Conservation (phyloP, 257 asterid species). For the Gynochthodes officinalis region DNA sequence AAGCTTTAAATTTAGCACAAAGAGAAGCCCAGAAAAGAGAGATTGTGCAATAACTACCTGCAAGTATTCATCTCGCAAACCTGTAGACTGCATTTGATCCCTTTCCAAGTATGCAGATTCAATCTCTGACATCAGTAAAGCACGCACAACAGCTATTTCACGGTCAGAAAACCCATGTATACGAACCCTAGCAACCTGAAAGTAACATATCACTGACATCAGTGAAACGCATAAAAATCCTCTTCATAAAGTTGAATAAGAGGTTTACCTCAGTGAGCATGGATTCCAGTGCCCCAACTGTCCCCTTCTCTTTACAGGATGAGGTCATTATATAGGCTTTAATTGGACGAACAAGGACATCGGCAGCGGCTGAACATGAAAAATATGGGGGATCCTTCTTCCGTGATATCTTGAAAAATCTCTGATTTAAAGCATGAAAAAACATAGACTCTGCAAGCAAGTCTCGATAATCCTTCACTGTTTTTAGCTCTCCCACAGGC, state of each 20-base stretch:
- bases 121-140: conserved; percentile 82
- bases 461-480: conserved; percentile 78
- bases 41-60: conserved; percentile 45
- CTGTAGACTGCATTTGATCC: conserved; percentile 88
- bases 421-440: conserved; percentile 89
- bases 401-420: conserved; percentile 91
- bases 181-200: conserved; percentile 91
- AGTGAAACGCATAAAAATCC: conserved; percentile 28
- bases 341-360: conserved; percentile 73
- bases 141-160: conserved; percentile 75
- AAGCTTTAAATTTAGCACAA: not conserved
- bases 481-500: conserved; percentile 63
- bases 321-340: conserved; percentile 91
- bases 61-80: conserved; percentile 80
- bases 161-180: conserved; percentile 89
- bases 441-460: conserved; percentile 94
- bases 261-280: conserved; percentile 83
- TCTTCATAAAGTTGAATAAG: conserved; percentile 11
- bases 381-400: conserved; percentile 83
- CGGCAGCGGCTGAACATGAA: conserved; percentile 94
- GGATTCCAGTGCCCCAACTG: conserved; percentile 74
- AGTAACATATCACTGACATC: conserved; percentile 18
- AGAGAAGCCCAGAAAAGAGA: not conserved
- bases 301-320: conserved; percentile 88
- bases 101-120: conserved; percentile 94